phyloP scores from a whole-genome alignment of 169 alveolate species.

The Neospora caninum region DNA sequence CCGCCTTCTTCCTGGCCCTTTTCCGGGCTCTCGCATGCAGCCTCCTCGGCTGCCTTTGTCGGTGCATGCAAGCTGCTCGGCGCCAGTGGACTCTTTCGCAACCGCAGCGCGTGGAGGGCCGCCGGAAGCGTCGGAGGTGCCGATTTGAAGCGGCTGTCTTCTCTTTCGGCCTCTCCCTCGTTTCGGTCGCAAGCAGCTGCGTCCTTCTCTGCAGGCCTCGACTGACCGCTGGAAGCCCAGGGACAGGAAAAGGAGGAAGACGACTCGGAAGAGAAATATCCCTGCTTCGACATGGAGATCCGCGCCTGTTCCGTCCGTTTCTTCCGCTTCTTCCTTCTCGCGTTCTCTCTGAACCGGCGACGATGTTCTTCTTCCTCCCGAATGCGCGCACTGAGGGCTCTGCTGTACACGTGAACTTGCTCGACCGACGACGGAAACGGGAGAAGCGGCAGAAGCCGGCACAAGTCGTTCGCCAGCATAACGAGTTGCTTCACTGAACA shows the following conservation, averaged over 20 bases:
- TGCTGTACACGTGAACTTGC: neutral
- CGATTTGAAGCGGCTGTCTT: too few species aligned
- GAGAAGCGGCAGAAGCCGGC: neutral
- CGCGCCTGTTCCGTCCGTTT: neutral
- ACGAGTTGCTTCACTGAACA: constrained; percentile 11
- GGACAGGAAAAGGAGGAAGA: neutral
- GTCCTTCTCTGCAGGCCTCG: too few species aligned
- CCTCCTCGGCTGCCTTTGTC: too few species aligned
- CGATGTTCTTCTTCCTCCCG: neutral
- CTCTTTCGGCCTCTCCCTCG: too few species aligned
- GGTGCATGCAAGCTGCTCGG: too few species aligned
- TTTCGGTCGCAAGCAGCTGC: too few species aligned
- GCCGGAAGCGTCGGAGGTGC: too few species aligned
- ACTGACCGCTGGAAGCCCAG: neutral
- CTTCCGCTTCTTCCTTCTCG: neutral
- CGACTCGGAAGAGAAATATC: neutral
- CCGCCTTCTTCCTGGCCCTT: too few species aligned
- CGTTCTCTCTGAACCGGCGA: neutral
- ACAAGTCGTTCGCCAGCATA: neutral
- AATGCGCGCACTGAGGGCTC: neutral
- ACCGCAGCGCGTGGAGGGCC: too few species aligned
- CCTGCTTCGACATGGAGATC: neutral
- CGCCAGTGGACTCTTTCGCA: too few species aligned
- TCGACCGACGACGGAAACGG: neutral
- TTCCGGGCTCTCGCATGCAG: too few species aligned